Percentiles rank a stretch among this genome's conserved stretches.
Evolutionary conservation across 805 yeast species (phyloP).

Genomic region (Metschnikowia cubensis): DNA sequence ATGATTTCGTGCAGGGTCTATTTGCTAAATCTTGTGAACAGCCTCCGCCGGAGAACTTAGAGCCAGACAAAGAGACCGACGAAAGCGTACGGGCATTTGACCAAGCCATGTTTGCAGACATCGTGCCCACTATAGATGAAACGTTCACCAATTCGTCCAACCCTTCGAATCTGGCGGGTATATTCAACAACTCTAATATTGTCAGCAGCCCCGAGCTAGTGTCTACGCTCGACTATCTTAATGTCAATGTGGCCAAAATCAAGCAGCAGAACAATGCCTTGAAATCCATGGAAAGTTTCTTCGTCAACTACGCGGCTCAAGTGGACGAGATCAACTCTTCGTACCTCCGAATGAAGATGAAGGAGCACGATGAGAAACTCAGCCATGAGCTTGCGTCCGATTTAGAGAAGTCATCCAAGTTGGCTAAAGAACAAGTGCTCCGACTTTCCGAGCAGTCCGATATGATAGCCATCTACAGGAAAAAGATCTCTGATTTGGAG

Average conservation of each 20-base stretch:
- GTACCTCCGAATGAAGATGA: constrained; percentile 9
- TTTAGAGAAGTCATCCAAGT: constrained; percentile 4
- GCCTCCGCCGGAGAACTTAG: constrained; percentile 4
- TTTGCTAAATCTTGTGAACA: constrained; percentile 14
- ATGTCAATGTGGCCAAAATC: constrained; percentile 53
- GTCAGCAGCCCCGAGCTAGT: constrained; percentile 55
- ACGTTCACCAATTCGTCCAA: constrained; percentile 34
- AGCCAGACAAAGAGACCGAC: constrained; percentile 1
- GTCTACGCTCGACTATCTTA: constrained; percentile 50
- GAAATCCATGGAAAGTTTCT: constrained; percentile 50
- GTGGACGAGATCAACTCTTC: constrained; percentile 12
- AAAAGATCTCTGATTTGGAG: constrained; percentile 7
- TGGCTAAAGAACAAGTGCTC: constrained; percentile 7
- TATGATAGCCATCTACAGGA: constrained; percentile 9
- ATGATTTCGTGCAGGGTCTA: constrained; percentile 33
- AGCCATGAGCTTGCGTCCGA: constrained; percentile 8
- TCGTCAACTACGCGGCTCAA: constrained; percentile 43
- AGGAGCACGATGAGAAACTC: constrained; percentile 6
- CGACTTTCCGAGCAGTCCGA: constrained; percentile 9
- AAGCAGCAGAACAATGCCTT: constrained; percentile 57
- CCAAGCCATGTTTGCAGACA: constrained; percentile 60
- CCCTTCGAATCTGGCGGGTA: constrained; percentile 45
- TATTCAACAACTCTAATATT: constrained; percentile 56
- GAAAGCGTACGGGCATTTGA: constrained; percentile 37
- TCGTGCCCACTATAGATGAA: constrained; percentile 48